Percentiles rank a stretch among this genome's conserved stretches.
phyloP scores from a whole-genome alignment of 257 asterid species.

The Solanum chilense region DNA sequence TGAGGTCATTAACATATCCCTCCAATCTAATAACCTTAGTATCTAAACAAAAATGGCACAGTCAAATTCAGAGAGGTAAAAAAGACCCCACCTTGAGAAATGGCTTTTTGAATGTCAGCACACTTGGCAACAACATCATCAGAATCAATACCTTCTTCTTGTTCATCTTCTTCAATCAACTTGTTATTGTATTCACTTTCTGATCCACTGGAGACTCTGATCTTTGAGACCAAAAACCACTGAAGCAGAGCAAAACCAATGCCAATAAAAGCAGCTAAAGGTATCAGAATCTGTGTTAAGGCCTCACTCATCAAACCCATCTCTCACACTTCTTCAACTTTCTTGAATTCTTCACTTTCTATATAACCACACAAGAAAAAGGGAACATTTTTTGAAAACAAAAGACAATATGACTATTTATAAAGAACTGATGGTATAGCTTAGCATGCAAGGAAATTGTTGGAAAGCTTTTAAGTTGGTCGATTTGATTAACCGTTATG shows the following conservation, averaged over 20 bases:
- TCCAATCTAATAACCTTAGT: too few relatives aligned
- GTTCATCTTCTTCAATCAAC: conserved; percentile 20
- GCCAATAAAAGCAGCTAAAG: conserved; percentile 8
- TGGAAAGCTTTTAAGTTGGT: not conserved
- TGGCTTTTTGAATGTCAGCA: conserved; percentile 25
- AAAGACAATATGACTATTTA: not conserved
- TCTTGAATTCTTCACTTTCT: not conserved
- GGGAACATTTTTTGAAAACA: not conserved
- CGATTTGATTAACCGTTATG: not conserved
- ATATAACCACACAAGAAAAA: not conserved
- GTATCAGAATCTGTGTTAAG: conserved; percentile 11
- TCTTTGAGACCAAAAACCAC: conserved; percentile 15
- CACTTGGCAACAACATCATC: conserved; percentile 11
- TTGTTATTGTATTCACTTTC: not conserved
- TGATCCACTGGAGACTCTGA: not conserved
- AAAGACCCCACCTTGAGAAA: conserved; percentile 6
- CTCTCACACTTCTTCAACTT: not conserved
- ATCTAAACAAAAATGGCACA: not conserved
- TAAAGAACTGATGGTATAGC: not conserved
- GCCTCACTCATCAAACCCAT: conserved; percentile 17
- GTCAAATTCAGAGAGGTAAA: not conserved
- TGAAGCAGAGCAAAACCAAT: conserved; percentile 16
- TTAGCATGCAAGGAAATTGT: not conserved
- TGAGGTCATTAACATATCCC: too few relatives aligned
- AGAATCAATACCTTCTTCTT: conserved; percentile 12